phyloP scores from a whole-genome alignment of 768 basidiomycete species.

The Termitomyces bulborhizus region DNA sequence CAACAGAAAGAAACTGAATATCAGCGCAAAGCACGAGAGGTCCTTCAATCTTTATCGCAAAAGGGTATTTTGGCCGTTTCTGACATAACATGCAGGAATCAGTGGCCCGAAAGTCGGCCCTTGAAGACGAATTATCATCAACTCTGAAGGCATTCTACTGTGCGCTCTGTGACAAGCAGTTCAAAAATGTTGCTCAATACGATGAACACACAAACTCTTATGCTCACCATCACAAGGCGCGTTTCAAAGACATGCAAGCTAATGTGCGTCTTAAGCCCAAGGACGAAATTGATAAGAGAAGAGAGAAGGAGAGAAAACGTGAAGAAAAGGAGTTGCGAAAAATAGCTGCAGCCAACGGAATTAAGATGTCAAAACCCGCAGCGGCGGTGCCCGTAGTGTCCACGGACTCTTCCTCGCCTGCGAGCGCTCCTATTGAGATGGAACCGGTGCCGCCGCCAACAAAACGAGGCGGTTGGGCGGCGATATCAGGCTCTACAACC shows the following conservation, averaged over 20 bases:
- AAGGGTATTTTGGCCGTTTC: background rate
- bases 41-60: constrained; percentile 17
- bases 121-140: constrained; percentile 61
- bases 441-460: constrained; percentile 16
- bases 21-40: constrained; percentile 70
- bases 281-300: constrained; percentile 66
- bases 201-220: constrained; percentile 90
- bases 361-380: constrained; percentile 53
- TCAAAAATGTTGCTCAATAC: constrained; percentile 79
- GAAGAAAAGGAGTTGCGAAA: constrained; percentile 84
- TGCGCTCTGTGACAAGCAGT: constrained; percentile 80
- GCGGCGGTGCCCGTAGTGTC: constrained; percentile 10
- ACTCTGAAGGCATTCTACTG: constrained; percentile 77
- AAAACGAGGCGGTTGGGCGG: constrained; percentile 48
- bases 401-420: constrained; percentile 15
- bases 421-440: constrained; percentile 21
- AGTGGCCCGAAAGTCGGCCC: constrained; percentile 59
- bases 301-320: constrained; percentile 80
- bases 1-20: constrained; percentile 77
- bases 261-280: constrained; percentile 59
- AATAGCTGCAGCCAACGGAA: constrained; percentile 75
- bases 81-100: constrained; percentile 36
- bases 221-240: constrained; percentile 81
- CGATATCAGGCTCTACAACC: constrained; percentile 22
- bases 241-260: constrained; percentile 77